These are phyloP conservation scores for Ligustrum vulgare DNA, from an alignment of 257 asterid genomes.

Conservation along the genomic window DNA sequence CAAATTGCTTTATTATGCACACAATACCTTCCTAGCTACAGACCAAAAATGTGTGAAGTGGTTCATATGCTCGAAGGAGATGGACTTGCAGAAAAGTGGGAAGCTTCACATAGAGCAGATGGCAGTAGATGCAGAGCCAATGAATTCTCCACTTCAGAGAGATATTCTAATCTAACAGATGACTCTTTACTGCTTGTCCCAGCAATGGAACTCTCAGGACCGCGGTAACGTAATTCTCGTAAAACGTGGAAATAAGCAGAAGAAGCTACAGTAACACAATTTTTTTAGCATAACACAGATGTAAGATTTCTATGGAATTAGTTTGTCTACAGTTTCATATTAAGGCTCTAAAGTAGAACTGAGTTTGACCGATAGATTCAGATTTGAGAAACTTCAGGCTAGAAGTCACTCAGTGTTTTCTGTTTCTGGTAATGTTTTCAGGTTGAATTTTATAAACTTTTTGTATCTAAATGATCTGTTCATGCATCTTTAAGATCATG, in stretches of 20 bases:
- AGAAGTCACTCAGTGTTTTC: no score
- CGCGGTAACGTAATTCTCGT: constrained; percentile 46
- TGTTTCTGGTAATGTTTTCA: no score
- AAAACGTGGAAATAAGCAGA: not conserved
- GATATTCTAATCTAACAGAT: constrained; percentile 91
- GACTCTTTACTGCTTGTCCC: constrained; percentile 30
- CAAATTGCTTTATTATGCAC: constrained; percentile 90
- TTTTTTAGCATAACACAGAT: no score
- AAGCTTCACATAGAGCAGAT: constrained; percentile 83
- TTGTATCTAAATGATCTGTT: no score
- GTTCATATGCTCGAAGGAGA: constrained; percentile 96
- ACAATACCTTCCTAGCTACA: constrained; percentile 69
- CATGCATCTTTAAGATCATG: no score
- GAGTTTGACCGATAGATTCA: no score
- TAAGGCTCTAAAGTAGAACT: no score
- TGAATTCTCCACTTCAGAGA: constrained; percentile 76
- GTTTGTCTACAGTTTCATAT: no score
- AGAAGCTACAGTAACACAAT: no score
- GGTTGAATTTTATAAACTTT: no score
- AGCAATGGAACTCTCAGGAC: constrained; percentile 98
- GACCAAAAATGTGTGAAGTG: constrained; percentile 96
- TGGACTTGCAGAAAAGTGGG: constrained; percentile 97
- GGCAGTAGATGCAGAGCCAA: constrained; percentile 62
- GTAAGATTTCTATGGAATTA: no score
- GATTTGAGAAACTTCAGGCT: no score